phyloP scores from a whole-genome alignment of 805 yeast genomes.

The Starmerella floricola region DNA sequence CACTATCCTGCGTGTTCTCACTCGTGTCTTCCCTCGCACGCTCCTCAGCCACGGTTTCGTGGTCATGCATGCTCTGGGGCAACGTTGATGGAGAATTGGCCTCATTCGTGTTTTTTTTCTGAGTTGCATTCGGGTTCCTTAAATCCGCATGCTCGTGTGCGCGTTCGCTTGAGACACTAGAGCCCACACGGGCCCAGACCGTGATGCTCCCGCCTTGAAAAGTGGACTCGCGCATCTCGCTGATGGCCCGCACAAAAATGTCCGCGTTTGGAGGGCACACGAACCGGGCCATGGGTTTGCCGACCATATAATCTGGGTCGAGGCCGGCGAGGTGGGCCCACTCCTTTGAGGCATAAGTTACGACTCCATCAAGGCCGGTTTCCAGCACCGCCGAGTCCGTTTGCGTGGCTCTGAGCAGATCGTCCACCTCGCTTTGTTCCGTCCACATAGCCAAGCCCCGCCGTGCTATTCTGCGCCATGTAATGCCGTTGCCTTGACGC shows the following conservation, averaged over 20 bases:
- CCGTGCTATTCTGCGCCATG: no score
- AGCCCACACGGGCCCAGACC: constrained; percentile 13
- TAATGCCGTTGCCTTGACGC: no score
- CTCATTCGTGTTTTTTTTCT: no score
- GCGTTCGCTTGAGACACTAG: no score
- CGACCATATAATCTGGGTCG: constrained; percentile 16
- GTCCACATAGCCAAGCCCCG: no score
- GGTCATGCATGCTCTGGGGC: no score
- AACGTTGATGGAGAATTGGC: no score
- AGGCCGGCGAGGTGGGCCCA: constrained; percentile 57
- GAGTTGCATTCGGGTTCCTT: no score
- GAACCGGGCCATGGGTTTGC: constrained; percentile 21
- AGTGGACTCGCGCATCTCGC: constrained; percentile 25
- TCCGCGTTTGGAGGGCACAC: constrained; percentile 23
- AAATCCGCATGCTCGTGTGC: no score
- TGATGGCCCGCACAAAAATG: constrained; percentile 26
- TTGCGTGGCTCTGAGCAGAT: not conserved
- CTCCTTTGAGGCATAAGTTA: constrained; percentile 59
- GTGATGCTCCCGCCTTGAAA: constrained; percentile 19
- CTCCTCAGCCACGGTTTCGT: no score
- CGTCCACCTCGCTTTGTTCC: not conserved
- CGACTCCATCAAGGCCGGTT: constrained; percentile 63
- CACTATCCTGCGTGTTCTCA: no score
- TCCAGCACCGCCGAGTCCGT: constrained; percentile 51
- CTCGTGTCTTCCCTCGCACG: no score